These are phyloP conservation scores for Apiospora saccharicola DNA, from an alignment of 2,329 filamentous ascomycete genomes.

Conservation along the genomic window DNA sequence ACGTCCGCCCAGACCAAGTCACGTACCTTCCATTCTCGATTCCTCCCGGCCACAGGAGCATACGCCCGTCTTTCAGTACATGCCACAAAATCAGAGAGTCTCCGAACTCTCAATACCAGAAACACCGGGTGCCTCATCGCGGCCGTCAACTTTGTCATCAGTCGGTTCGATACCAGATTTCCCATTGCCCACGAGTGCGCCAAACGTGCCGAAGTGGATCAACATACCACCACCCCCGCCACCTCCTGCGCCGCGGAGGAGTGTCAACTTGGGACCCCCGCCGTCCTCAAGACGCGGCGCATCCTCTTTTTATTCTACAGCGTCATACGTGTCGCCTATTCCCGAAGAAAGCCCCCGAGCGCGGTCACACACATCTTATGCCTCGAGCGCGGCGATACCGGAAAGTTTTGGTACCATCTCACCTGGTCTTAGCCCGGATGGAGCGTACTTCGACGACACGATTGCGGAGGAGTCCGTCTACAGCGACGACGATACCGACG, in stretches of 20 bases:
- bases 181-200: constrained; percentile 51
- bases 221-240: constrained; percentile 30
- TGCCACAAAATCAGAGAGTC: constrained; percentile 46
- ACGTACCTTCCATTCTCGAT: constrained; percentile 66
- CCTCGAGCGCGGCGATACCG: constrained; percentile 76
- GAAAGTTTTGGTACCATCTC: constrained; percentile 68
- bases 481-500: constrained; percentile 57
- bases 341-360: constrained; percentile 71
- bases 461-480: constrained; percentile 55
- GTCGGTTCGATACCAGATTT: constrained; percentile 68
- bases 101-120: constrained; percentile 54
- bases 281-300: constrained; percentile 66
- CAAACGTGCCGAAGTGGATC: constrained; percentile 28
- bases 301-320: constrained; percentile 70
- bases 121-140: constrained; percentile 54
- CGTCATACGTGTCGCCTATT: constrained; percentile 77
- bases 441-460: constrained; percentile 59
- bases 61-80: constrained; percentile 61
- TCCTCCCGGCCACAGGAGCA: constrained; percentile 62
- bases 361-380: constrained; percentile 69
- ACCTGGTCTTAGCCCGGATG: constrained; percentile 53
- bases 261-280: constrained; percentile 64
- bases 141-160: constrained; percentile 61
- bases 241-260: constrained; percentile 51
- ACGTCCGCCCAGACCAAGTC: constrained; percentile 66